Percentiles rank a stretch among this genome's conserved stretches.
These are phyloP conservation scores for Giardia muris DNA, from an alignment of 208 protist species.

Conservation along the genomic window DNA sequence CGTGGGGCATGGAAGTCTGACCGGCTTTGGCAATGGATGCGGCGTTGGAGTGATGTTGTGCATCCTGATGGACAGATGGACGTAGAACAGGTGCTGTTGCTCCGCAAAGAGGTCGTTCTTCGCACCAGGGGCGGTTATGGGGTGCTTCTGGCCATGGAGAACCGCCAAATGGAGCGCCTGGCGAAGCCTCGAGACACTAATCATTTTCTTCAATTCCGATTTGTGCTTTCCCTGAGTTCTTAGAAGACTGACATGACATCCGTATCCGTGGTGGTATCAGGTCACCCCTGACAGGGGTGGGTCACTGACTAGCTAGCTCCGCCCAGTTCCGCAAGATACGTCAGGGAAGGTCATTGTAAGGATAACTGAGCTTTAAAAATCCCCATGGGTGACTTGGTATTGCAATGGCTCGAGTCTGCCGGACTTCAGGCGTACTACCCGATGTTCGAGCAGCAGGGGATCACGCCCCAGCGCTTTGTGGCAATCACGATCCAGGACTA, in stretches of 20 bases:
- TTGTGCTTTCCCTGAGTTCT: no score
- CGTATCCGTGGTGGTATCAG: no score
- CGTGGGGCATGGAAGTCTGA: background rate
- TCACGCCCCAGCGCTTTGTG: slow-evolving; percentile 26
- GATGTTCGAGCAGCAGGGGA: background rate
- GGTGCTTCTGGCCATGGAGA: background rate
- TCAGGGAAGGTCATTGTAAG: no score
- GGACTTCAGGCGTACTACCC: background rate
- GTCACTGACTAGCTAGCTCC: no score
- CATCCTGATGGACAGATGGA: background rate
- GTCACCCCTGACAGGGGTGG: no score
- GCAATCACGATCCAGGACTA: slow-evolving; percentile 37
- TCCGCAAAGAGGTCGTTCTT: background rate
- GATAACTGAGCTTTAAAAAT: no score
- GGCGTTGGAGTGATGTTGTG: background rate
- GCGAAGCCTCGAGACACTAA: no score
- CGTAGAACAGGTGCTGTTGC: background rate
- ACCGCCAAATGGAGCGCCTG: no score
- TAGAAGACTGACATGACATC: no score
- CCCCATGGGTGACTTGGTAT: background rate
- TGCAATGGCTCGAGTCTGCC: background rate
- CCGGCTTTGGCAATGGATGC: background rate
- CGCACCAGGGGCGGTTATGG: background rate
- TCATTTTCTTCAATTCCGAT: no score
- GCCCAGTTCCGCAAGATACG: no score